Conservation (phyloP, 805 yeast species). For the Candida hungchunana region DNA sequence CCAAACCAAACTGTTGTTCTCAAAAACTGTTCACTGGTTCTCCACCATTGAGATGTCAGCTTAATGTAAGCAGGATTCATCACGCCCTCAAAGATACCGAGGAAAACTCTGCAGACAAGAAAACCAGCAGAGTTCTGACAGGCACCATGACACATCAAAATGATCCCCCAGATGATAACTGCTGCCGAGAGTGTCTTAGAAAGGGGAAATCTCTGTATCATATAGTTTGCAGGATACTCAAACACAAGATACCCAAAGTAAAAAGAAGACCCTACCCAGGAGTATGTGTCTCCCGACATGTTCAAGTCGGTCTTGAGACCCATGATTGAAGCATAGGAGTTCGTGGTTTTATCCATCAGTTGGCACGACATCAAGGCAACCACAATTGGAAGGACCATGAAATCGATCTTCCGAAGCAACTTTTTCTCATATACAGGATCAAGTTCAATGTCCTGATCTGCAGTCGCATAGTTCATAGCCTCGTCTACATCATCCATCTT, state of each 20-base stretch:
- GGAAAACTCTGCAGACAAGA: constrained; percentile 41
- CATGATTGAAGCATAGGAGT: constrained; percentile 44
- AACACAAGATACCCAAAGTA: constrained; percentile 61
- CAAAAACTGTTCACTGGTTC: constrained; percentile 38
- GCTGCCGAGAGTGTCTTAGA: constrained; percentile 45
- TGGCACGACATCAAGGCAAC: constrained; percentile 33
- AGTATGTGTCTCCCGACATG: constrained; percentile 41
- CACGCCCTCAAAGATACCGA: constrained; percentile 49
- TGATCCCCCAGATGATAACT: constrained; percentile 56
- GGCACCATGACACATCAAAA: constrained; percentile 48
- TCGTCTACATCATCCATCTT: constrained; percentile 16
- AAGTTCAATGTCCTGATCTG: constrained; percentile 9
- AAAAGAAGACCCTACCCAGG: constrained; percentile 56
- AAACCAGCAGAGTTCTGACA: constrained; percentile 36
- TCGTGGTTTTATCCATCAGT: constrained; percentile 38
- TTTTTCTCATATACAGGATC: constrained; percentile 23
- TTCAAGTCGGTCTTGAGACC: constrained; percentile 42
- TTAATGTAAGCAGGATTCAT: constrained; percentile 54
- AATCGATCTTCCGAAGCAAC: constrained; percentile 36
- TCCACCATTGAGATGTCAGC: constrained; percentile 56
- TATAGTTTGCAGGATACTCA: constrained; percentile 43
- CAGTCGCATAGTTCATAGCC: not conserved
- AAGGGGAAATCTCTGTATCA: constrained; percentile 54
- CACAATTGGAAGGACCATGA: constrained; percentile 34
- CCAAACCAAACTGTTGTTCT: constrained; percentile 43